Base-by-base conservation (phyloP, 2,329 filamentous ascomycete genomes). In the Tricladium varicosporioides region DNA sequence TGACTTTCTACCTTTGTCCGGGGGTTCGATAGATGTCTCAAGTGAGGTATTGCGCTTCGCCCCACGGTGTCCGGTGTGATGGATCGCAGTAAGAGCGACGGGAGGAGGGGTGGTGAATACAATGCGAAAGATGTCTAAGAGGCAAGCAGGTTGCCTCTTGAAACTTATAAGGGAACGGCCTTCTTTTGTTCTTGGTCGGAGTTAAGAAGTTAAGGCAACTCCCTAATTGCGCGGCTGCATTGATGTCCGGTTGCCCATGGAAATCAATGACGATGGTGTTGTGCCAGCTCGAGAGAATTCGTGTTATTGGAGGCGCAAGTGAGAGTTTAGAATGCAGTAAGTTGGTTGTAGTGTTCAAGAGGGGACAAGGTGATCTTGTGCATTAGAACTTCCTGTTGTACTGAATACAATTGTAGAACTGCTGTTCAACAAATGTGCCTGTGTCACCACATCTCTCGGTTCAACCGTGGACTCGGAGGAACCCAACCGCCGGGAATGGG, bases 91-190 rank as follows among this genome's bases (percentile, higher is more conserved):
- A 69, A 49, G 33, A 69, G 66, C 67, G 67, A 68, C 52, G 70
- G 69, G 55, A 71, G 63, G 33, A 57, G 62, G 31, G 63, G 57
- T 55, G 67, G 58, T 61, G 63, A 61, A 62, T 65, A 63, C 73
- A 76, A 71, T 53, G 68, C 74, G 70, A 68, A 63, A 49, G 56
- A 58, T 51, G 44, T 36, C 32, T 51, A 67, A 63, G 65, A 67
- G 58, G 60, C 57, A 61, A 60, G 16, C 27, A 45, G 27, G 33
- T 54, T 57, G 56, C 61, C 68, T 60, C 65, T 65, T 65, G 53
- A 53, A 44, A 46, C 54, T 36, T 51, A 51, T 27, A 27, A 27
- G 53, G 42, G 43, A 46, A 40, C 32, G 46, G 45, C 16, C 43
- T 22, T 60, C 48, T 53, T 50, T 59, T 40, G 56, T 56, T 18